Base-by-base conservation (phyloP, 192 early-diverging fungal genomes). In the Dissophora globulifera region DNA sequence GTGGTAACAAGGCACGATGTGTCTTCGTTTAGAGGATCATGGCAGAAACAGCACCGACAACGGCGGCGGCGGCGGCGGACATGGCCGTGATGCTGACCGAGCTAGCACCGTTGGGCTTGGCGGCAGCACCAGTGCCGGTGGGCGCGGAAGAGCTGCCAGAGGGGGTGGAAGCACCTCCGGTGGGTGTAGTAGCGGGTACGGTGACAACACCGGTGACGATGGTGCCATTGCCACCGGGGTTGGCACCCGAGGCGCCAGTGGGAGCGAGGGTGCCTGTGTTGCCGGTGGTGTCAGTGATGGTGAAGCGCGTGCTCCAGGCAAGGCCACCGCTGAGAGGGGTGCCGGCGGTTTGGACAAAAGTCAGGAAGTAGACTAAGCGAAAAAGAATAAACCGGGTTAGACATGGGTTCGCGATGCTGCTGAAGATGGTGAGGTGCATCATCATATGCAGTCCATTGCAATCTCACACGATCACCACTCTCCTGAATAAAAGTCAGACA, bases 221-320 rank as follows among this genome's bases (percentile, higher is more conserved):
- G 35, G 61, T 17, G 22, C 69, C 69, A 22, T 40, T 62, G n/a
- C 43, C 69, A 23, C 69, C 69, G 61, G 69, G 56, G 69, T 74
- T 74, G 19, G 33, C 23, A 31, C 40, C 50, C 9, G 31, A 15
- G 13, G 30, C 17, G 13, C 46, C 49, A 8, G 61, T 56, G 62
- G 69, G 69, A 20, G 43, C 49, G 33, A 74, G 59, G 35, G 69
- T 74, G 13, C 49, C 61, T 0, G 54, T 0, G 42, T 64, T 60
- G 23, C 64, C 58, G 15, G 6, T 1, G 26, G 43, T 41, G 20
- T 76, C 72, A 8, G 72, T 76, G 58, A 76, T 61, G 35, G 72
- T 76, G 72, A 76, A 76, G 31, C 72, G 72, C 16, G 72, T 76
- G 46, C 57, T 38, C 58, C 63, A 76, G 33, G 71, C 62, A 9